Base-by-base conservation (phyloP, 768 basidiomycete genomes). In the Xerocomus spinulosus region DNA sequence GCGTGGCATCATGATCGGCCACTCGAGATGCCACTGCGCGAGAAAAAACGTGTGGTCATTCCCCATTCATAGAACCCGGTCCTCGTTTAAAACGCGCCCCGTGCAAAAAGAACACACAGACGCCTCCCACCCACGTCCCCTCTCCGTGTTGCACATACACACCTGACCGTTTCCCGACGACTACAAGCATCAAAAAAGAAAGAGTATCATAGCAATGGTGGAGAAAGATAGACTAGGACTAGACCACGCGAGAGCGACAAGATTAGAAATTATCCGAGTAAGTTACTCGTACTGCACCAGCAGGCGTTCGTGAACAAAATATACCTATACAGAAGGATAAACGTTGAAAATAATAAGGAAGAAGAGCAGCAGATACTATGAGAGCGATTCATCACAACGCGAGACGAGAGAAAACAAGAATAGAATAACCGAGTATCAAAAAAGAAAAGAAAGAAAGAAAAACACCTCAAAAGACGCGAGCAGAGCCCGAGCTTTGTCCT, bases 191-290 rank as follows among this genome's bases (percentile, higher is more conserved):
- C n/a, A 36, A 21, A 20, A 36, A 6, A 46, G 53, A 44, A 28
- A 50, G 44, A 42, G 35, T 62, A 50, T 13, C 52, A 50, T 61
- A 52, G 34, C 46, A 44, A 50, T 36, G 20, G 17, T 9, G 4
- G 26, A 38, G n/a, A 26, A 42, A 29, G 17, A 29, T 44, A 52
- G 34, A 50, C 45, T 48, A 62, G 48, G 36, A 53, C 48, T 48
- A 62, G 35, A 49, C 46, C 35, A 32, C 33, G 47, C 12, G 56
- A 54, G 39, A 40, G 39, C 54, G 48, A 39, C 43, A 44, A 53
- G 50, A 62, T 62, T 62, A 62, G 56, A 52, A 28, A 63, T 58
- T 63, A 63, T 58, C 52, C 61, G 54, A 61, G 59, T 62, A 62
- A 64, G 59, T 56, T 62, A 64, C 61, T 61, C 59, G 61, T 59